Percentiles rank a stretch among this genome's conserved stretches.
These are phyloP conservation scores for Colletotrichum sp. DNA, from an alignment of 2,329 filamentous ascomycete species.

Conservation along the genomic window DNA sequence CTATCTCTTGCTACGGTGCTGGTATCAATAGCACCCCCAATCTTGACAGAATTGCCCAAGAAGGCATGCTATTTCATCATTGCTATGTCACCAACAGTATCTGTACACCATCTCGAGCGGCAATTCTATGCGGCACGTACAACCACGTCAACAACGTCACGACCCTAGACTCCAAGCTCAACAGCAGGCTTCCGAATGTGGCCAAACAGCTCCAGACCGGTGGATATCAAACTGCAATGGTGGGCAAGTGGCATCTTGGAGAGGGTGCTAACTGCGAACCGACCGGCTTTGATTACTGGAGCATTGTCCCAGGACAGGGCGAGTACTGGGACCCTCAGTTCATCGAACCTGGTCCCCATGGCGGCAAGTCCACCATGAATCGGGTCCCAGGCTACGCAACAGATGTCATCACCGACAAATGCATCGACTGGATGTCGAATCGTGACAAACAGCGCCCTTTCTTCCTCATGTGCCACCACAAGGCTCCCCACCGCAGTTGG, in stretches of 20 bases:
- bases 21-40: slow-evolving; percentile 57
- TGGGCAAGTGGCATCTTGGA: slow-evolving; percentile 60
- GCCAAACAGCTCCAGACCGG: slow-evolving; percentile 52
- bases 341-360: slow-evolving; percentile 36
- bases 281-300: slow-evolving; percentile 57
- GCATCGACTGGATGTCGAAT: slow-evolving; percentile 42
- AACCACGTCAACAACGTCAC: slow-evolving; percentile 59
- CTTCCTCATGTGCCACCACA: slow-evolving; percentile 62
- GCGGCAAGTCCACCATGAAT: slow-evolving; percentile 26
- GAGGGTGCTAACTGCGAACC: slow-evolving; percentile 51
- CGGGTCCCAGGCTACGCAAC: slow-evolving; percentile 50
- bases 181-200: slow-evolving; percentile 54
- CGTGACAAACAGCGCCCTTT: slow-evolving; percentile 45
- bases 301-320: slow-evolving; percentile 54
- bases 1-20: slow-evolving; percentile 54
- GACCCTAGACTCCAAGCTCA: slow-evolving; percentile 53
- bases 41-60: slow-evolving; percentile 52
- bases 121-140: slow-evolving; percentile 54
- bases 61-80: slow-evolving; percentile 56
- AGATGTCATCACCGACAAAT: slow-evolving; percentile 57
- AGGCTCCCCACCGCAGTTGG: slow-evolving; percentile 59
- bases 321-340: slow-evolving; percentile 58
- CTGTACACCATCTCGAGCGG: slow-evolving; percentile 55
- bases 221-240: slow-evolving; percentile 56
- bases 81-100: slow-evolving; percentile 60